These are phyloP conservation scores for Torulaspora franciscae DNA, from an alignment of 805 yeast species.

Conservation along the genomic window DNA sequence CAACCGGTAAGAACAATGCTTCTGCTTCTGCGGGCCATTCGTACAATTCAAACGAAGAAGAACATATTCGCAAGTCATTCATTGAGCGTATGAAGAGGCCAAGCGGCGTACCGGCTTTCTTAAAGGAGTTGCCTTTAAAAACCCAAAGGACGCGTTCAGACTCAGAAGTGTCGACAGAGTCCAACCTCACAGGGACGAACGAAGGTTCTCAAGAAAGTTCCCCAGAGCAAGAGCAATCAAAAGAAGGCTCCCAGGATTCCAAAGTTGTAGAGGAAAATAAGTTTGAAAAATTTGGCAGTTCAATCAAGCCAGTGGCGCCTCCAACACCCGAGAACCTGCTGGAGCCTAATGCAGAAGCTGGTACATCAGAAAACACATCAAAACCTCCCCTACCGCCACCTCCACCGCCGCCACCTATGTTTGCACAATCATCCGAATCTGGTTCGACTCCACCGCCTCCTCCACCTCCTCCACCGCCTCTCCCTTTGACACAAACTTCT, in stretches of 20 bases:
- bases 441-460: slow-evolving; percentile 14
- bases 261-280: neutral
- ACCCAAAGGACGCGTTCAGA: neutral
- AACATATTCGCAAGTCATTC: slow-evolving; percentile 25
- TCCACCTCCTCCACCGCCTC: slow-evolving; percentile 38
- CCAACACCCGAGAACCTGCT: slow-evolving; percentile 17
- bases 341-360: neutral
- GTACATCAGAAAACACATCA: slow-evolving; percentile 20
- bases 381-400: slow-evolving; percentile 22
- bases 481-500: slow-evolving; percentile 15
- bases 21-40: slow-evolving; percentile 1
- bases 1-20: slow-evolving; percentile 22
- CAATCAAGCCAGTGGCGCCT: slow-evolving; percentile 20
- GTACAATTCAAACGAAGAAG: slow-evolving; percentile 2
- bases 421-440: neutral
- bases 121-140: slow-evolving; percentile 20
- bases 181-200: neutral
- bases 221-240: neutral
- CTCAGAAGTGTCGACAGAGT: neutral
- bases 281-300: neutral
- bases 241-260: no score
- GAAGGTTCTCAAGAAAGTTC: neutral
- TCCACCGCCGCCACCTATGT: slow-evolving; percentile 19
- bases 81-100: slow-evolving; percentile 32
- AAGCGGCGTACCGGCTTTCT: slow-evolving; percentile 21